These are phyloP conservation scores for Russula vinacea DNA, from an alignment of 768 basidiomycete species.

Conservation along the genomic window DNA sequence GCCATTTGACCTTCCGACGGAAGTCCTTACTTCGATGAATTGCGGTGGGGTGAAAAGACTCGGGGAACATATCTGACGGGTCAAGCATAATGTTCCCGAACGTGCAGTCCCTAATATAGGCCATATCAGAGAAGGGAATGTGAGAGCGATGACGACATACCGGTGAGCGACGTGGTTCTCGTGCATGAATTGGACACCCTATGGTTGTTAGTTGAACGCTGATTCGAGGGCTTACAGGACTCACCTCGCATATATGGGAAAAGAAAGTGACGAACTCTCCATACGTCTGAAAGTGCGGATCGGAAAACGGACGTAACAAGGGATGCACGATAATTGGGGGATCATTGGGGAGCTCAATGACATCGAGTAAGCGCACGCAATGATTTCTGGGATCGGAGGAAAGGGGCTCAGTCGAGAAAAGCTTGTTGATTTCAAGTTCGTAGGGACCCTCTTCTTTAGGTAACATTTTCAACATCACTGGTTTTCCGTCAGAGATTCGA, in stretches of 20 bases:
- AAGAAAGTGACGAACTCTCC: constrained; percentile 40
- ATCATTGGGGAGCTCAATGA: constrained; percentile 28
- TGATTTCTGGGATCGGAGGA: constrained; percentile 34
- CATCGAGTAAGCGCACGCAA: constrained; percentile 33
- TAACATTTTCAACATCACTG: constrained; percentile 20
- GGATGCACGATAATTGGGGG: constrained; percentile 38
- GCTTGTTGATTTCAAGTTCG: constrained; percentile 19
- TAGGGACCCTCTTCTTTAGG: constrained; percentile 6
- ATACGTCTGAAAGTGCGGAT: constrained; percentile 36
- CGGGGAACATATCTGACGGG: constrained; percentile 21
- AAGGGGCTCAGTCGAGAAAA: constrained; percentile 26
- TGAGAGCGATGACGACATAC: background rate
- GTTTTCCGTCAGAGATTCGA: constrained; percentile 16
- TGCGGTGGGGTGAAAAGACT: constrained; percentile 16
- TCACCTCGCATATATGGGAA: constrained; percentile 39
- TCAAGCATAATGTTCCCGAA: constrained; percentile 24
- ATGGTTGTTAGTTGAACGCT: no score
- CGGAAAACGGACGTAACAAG: constrained; percentile 31
- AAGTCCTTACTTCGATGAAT: constrained; percentile 4
- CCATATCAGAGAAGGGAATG: background rate
- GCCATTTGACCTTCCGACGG: constrained; percentile 15
- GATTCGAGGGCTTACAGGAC: background rate
- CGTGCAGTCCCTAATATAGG: constrained; percentile 17
- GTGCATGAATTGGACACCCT: constrained; percentile 26
- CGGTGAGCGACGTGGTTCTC: constrained; percentile 25